Evolutionary conservation across 495 filamentous ascomycete species (phyloP), one percentile per base, ranked within the genome.

Genomic region (Thermochaetoides thermophila): DNA sequence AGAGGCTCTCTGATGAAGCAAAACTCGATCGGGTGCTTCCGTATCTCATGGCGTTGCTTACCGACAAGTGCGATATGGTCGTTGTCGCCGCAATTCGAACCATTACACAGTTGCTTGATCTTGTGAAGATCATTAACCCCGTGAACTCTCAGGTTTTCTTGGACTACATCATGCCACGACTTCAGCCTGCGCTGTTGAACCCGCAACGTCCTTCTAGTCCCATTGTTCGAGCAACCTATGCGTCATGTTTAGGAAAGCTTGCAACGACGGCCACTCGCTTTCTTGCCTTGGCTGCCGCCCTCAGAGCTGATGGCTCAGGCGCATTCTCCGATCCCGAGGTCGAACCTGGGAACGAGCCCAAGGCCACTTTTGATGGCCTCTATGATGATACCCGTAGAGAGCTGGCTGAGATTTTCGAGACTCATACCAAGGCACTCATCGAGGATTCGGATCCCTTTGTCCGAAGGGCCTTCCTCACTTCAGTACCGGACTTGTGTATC

Each of bases 81-180:
- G 82, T 81, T 39, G 69, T 91, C 16, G 74, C 84, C 17, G 85
- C 86, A 11, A 68, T 96, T 27, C 73, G 86, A 26, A 76, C 82
- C 6, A 62, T 96, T 44, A 82, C 86, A 2, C 86, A 94, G 45
- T 66, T 96, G 36, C 65, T 95, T 38, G 82, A 83, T 46, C 68
- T 93, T 43, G 83, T 99, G 11, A 71, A 71, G 12, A 76, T 86
- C 3, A 78, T 87, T 7, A 93, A 86, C 1, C 91, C 87, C 0
- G 78, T 95, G 31, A 99, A 99, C 53, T 84, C 87, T 10, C 82
- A 93, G 57, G 66, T 95, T 3, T 96, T 95, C 49, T 78, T 87
- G 0, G 89, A 95, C 46, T 99, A 96, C 55, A 78, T 99, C 20
- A 73, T 95, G 36, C 84, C 80, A 3, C 69, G 82, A 22, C 68